Evolutionary conservation across 2,329 filamentous ascomycete species (phyloP).

Genomic region (Fusarium circinatum): DNA sequence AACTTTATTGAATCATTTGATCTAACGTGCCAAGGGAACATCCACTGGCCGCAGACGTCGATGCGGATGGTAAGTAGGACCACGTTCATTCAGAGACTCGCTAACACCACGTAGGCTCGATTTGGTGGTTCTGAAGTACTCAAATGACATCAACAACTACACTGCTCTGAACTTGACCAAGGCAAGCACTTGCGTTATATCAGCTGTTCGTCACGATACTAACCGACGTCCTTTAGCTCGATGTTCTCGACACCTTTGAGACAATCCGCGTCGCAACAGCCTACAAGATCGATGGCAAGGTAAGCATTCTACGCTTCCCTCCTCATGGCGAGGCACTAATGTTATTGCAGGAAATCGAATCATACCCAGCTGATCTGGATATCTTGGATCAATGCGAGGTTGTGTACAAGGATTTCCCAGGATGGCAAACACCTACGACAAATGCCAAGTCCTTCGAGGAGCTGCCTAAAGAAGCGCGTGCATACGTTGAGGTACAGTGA

Average conservation of each 20-base stretch:
- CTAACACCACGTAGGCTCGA: background rate
- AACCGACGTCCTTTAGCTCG: constrained; percentile 31
- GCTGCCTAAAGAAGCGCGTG: constrained; percentile 70
- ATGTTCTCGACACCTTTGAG: constrained; percentile 76
- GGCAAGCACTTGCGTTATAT: constrained; percentile 19
- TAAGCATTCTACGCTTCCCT: constrained; percentile 11
- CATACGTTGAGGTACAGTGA: constrained; percentile 63
- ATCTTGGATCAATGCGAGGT: constrained; percentile 69
- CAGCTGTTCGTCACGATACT: background rate
- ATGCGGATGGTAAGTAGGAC: constrained; percentile 58
- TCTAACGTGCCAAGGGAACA: constrained; percentile 46
- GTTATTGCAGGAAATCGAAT: constrained; percentile 44
- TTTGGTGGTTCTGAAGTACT: background rate
- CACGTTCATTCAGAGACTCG: rapidly evolving
- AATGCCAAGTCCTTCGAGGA: constrained; percentile 68
- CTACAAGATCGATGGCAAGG: constrained; percentile 63
- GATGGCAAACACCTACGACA: constrained; percentile 75
- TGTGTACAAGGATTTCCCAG: constrained; percentile 73
- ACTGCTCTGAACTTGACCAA: constrained; percentile 69
- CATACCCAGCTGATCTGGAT: constrained; percentile 72
- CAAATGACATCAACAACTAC: constrained; percentile 69
- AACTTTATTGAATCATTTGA: background rate
- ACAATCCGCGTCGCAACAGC: constrained; percentile 79
- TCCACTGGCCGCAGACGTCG: constrained; percentile 69
- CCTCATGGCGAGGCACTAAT: background rate